Evolutionary conservation across 2,329 filamentous ascomycete species (phyloP), one percentile per base, ranked within the genome.

Genomic region (Davidsoniella eucalypti): DNA sequence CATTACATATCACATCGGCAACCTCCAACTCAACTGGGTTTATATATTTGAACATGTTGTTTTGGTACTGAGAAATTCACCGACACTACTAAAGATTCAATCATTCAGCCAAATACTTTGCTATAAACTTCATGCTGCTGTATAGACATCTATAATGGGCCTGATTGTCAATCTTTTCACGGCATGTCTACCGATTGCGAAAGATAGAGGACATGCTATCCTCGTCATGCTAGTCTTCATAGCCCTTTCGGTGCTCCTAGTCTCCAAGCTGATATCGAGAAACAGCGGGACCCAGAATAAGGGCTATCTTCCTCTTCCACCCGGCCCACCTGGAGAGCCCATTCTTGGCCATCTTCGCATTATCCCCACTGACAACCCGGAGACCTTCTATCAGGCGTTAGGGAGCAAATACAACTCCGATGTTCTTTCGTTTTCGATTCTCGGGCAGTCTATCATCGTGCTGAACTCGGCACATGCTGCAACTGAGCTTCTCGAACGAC

Each of bases 401-500:
- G 59, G 58, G 1, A 52, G 57, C 10, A 52, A 62, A 82, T 63
- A 83, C 83, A 61, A 77, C 1, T 63, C 65, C 41, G 66, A 69
- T 44, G 64, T 69, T 0, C 64, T 68, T 12, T 67, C 66, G 52
- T 62, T 69, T 12, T 65, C 67, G 47, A 57, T 68, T 21, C 65
- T 66, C 0, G 64, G 65, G 2, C 67, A 64, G 1, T 64, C 65
- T 0, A 68, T 66, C 6, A 65, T 69, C 47, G 56, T 69, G 6
- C 58, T 69, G 1, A 66, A 66, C 1, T 68, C 66, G 0, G 66
- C 65, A 0, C 63, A 66, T 40, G 64, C 65, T 1, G 66, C 66
- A 1, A 67, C 65, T 64, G 66, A 68, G 36, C 60, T 69, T 0
- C 61, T 69, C 0, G 68, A 70, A 54, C 67, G 64, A 49, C 62